Base-by-base conservation (phyloP, 2,329 filamentous ascomycete genomes). In the Stagonosporopsis tanaceti region DNA sequence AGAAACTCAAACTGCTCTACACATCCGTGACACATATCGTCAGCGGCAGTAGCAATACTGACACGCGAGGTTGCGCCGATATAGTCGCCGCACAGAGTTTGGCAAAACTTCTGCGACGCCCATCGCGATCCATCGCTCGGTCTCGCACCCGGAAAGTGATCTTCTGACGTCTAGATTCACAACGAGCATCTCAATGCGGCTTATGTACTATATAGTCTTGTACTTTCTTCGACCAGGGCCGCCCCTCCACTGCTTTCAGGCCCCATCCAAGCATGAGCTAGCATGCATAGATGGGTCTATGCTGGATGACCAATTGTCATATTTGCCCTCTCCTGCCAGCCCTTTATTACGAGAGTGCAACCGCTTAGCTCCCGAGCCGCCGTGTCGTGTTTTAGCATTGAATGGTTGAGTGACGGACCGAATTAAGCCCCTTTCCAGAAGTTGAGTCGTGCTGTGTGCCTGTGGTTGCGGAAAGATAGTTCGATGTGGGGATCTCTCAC, bases 341-440 rank as follows among this genome's bases (percentile, higher is more conserved):
- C 14, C 30, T 34, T 38, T 25, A 27, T 39, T 17, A 12, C 17
- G 6, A 4, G 24, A 41, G 20, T 32, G n/a, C 20, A 12, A 25
- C 50, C 50, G 50, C 37, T 51, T 45, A 59, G 47, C n/a, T 50
- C 38, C 57, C 57, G 57, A 59, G 27, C 51, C 55, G 47, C 47
- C 51, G 35, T 47, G 32, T 53, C n/a, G 20, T 7, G 20, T 17
- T 40, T 50, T 50, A 28, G 27, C 46, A 59, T 46, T 47, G 34
- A 42, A 47, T 11, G 27, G 37, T 30, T 34, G 32, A 46, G 28
- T 40, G 37, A 51, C 48, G 50, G 55, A 34, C 47, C 50, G 56
- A 54, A 44, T 35, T 35, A 25, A 51, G 37, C 46, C 56, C 56
- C 51, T 54, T 54, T 54, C 50, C 32, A 39, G 51, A 47, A 51